Base-by-base conservation (phyloP, 2,329 filamentous ascomycete genomes). In the Hypoxylon sp. region DNA sequence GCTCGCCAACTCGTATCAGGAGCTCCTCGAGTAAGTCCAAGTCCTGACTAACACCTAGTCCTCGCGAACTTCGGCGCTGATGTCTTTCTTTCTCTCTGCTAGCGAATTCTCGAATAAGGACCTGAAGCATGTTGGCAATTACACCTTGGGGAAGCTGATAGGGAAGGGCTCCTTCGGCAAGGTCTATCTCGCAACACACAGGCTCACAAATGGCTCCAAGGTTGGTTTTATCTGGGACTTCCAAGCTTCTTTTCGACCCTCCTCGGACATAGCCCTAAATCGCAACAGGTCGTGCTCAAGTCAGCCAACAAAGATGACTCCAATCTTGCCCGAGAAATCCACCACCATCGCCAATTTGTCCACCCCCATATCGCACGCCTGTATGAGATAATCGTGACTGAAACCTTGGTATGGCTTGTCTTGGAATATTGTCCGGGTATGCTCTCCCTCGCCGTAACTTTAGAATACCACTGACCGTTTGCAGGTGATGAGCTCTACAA, bases 81-180 rank as follows among this genome's bases (percentile, higher is more conserved):
- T 43, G 62, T 46, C 2, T 36, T 34, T 2, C 36, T 34, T 38
- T n/a, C 30, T 56, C 49, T 56, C 38, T 48, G 25, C 23, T 79
- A 98, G 93, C 84, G 95, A 98, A 82, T 99, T 99, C 84, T 91
- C 93, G 67, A 93, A 93, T 74, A 92, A 91, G 79, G 95, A 99
- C 72, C 89, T 99, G 73, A 91, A 92, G 76, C 93, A 91, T 60
- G 96, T 99, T 67, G 96, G 96, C 74, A 98, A 98, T 83, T 99
- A 99, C 81, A 91, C 90, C 36, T 87, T 99, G 63, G 96, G 96
- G 49, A 90, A 90, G 65, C 85, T 99, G 64, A 97, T 99, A 78
- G 96, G 96, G 73, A 99, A 98, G 79, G 96, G 96, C 63, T 98
- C 94, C 70, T 99, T 99, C 81, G 96, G 96, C 75, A 98, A 98